These are phyloP conservation scores for Linum tenue DNA, from an alignment of 345 rosid species.

Conservation along the genomic window DNA sequence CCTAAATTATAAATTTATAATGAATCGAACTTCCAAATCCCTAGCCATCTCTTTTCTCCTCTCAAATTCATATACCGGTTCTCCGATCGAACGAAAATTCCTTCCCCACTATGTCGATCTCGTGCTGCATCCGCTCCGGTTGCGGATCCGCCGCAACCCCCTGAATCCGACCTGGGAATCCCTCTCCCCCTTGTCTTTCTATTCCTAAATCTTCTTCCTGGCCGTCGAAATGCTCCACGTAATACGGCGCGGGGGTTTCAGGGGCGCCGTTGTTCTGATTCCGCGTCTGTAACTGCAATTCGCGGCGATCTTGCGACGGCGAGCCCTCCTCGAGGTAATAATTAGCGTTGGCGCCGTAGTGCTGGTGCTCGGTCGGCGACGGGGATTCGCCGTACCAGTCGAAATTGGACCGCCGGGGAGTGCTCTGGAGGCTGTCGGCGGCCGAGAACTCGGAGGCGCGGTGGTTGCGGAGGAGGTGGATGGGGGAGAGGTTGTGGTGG, in stretches of 20 bases:
- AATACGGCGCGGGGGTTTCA: not conserved
- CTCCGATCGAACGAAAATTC: constrained; percentile 38
- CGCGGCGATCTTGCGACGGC: not conserved
- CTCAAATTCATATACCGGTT: not conserved
- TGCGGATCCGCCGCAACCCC: not conserved
- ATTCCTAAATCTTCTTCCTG: not conserved
- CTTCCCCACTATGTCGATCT: constrained; percentile 17
- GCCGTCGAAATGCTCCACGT: not conserved
- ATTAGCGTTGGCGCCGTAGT: not conserved
- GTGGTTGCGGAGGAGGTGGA: not conserved
- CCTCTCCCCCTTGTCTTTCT: constrained; percentile 5
- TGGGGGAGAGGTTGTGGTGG: constrained; percentile 14
- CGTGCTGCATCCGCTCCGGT: constrained; percentile 14
- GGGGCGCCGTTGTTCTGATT: not conserved
- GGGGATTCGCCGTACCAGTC: not conserved
- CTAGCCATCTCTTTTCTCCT: not conserved
- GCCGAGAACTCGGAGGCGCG: not conserved
- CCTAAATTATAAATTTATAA: no score
- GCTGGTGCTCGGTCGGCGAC: not conserved
- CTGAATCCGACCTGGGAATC: not conserved
- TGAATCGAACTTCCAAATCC: no score
- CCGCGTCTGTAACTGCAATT: constrained; percentile 3
- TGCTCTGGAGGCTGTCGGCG: not conserved
- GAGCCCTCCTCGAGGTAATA: not conserved
- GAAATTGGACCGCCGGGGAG: not conserved